Evolutionary conservation across 2,329 filamentous ascomycete genomes (phyloP), one percentile per base, ranked within the genome.

Genomic region (Monilinia laxa): DNA sequence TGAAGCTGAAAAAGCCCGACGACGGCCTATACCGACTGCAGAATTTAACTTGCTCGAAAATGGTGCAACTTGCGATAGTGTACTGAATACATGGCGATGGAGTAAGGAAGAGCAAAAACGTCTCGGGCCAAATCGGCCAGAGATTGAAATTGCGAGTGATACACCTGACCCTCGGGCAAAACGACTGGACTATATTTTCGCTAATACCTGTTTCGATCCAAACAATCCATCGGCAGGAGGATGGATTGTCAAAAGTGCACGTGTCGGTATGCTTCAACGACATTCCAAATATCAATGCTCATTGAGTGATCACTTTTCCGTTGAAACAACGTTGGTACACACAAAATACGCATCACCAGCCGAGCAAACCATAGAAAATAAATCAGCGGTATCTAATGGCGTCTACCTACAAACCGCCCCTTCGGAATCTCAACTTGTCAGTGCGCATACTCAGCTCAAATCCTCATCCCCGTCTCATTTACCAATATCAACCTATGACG

Each of bases 1-100:
- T 72, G 81, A 83, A 2, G 81, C 85, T 4, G 92, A 96, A 76
- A 82, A 85, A 74, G 82, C 85, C 31, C 83, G 92, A 40, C 82
- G 85, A 31, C 81, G 83, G 31, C 87, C 88, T 0, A 82, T 92
- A 40, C 93, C 94, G 0, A 89, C 86, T 0, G 93, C 91, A 4
- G 84, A 88, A 63, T 90, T 87, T 79, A 97, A 96, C 79, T 80
- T 97, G 18, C 76, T 80, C 12, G 86, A 89, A 73, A 96, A 97
- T 76, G 95, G 95, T 31, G 87, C 90, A 31, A 96, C 95, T 1
- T 97, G 92, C 73, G 92, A 97, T 76, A 90, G 88, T 67, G 85
- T 87, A 12, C 87, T 91, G 74, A 98, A 98, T 78, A 97, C 94
- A 4, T 99, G 95, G 95, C 85, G 93, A 54, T 98, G 94, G 94